These are phyloP conservation scores for Pythium utonaiense DNA, from an alignment of 352 stramenopile species.

Conservation along the genomic window DNA sequence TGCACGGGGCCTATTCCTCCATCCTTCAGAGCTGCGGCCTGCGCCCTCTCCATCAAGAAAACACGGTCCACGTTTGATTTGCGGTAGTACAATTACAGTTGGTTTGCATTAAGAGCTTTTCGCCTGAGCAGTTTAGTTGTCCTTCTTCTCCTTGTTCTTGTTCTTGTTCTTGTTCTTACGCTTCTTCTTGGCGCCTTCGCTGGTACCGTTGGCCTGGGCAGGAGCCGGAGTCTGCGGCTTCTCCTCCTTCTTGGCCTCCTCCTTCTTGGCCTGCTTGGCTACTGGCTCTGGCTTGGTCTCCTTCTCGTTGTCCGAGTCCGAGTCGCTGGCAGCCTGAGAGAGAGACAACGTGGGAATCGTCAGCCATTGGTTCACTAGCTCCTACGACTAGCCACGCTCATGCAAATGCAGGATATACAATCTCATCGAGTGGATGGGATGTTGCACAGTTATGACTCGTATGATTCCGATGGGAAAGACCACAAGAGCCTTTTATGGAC, in stretches of 20 bases:
- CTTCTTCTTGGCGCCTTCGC: conserved; percentile 46
- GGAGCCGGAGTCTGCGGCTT: conserved; percentile 25
- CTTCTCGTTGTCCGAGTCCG: conserved; percentile 31
- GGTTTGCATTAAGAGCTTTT: not conserved
- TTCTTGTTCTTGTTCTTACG: conserved; percentile 51
- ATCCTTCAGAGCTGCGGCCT: too few relatives aligned
- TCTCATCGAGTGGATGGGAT: conserved; percentile 30
- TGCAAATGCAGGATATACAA: conserved; percentile 12
- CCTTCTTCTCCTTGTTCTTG: conserved; percentile 57
- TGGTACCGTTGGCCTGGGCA: conserved; percentile 14
- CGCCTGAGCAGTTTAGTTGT: conserved; percentile 20
- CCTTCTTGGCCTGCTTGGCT: conserved; percentile 27
- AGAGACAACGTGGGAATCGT: conserved; percentile 10
- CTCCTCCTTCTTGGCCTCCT: conserved; percentile 22
- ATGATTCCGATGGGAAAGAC: conserved; percentile 82
- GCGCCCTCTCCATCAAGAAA: too few relatives aligned
- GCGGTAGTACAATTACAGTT: conserved; percentile 24
- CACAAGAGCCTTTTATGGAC: conserved; percentile 36
- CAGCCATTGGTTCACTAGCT: conserved; percentile 3
- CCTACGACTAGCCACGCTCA: not conserved
- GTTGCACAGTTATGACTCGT: conserved; percentile 92
- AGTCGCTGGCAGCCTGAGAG: conserved; percentile 34
- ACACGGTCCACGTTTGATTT: too few relatives aligned
- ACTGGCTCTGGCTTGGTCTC: conserved; percentile 24
- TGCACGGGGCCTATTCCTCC: too few relatives aligned